Conservation (phyloP, 805 yeast genomes). For the Pichia thaimueangensis region DNA sequence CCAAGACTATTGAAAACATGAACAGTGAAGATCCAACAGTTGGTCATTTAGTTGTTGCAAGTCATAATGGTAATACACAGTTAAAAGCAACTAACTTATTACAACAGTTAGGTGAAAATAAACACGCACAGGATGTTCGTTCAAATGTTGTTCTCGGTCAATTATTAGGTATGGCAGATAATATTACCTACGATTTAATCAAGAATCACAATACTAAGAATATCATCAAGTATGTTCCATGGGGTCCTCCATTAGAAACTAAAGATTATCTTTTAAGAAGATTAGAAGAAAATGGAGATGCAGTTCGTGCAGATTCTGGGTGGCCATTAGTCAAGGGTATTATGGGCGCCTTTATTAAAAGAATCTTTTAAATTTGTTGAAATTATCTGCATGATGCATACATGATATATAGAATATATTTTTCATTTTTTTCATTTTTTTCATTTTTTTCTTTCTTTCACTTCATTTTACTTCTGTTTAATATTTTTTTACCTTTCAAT, state of each 20-base stretch:
- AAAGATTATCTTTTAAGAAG: conserved; percentile 85
- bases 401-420: too few species aligned
- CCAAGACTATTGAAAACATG: conserved; percentile 54
- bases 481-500: too few species aligned
- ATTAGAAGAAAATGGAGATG: conserved; percentile 93
- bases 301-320: conserved; percentile 81
- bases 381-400: too few species aligned
- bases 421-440: too few species aligned
- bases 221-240: conserved; percentile 89
- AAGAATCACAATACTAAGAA: conserved; percentile 58
- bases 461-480: too few species aligned
- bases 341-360: conserved; percentile 29
- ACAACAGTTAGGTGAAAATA: conserved; percentile 9
- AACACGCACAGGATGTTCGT: conserved; percentile 27
- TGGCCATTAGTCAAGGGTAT: conserved; percentile 61
- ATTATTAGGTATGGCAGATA: conserved; percentile 93
- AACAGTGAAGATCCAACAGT: conserved; percentile 36
- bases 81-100: conserved; percentile 59
- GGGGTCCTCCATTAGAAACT: conserved; percentile 96
- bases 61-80: conserved; percentile 82
- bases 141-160: conserved; percentile 81
- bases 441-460: too few species aligned
- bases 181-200: conserved; percentile 70
- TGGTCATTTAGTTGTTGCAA: conserved; percentile 83
- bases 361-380: conserved; percentile 27